These are phyloP conservation scores for Pecoramyces ruminantium DNA, from an alignment of 192 early-diverging fungal genomes.

Conservation along the genomic window DNA sequence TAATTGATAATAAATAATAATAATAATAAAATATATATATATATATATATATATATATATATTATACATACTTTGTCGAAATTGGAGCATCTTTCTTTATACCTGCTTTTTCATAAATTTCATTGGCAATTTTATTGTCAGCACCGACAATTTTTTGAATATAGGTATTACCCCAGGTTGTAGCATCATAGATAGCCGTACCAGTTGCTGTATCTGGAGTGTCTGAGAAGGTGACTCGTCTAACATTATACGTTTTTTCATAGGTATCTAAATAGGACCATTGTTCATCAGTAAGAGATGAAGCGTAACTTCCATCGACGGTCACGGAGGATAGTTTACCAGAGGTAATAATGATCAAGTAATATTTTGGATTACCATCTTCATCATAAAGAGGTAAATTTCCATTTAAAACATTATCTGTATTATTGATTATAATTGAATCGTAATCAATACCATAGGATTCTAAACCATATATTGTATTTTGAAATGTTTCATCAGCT, in stretches of 20 bases:
- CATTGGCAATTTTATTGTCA: background rate
- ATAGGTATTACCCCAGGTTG: background rate
- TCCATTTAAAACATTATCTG: background rate
- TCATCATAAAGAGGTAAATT: slow-evolving; percentile 1
- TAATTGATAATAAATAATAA: background rate
- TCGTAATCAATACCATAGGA: background rate
- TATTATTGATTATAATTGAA: background rate
- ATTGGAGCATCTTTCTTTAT: background rate
- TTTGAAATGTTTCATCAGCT: background rate
- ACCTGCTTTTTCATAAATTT: background rate
- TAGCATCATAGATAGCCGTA: background rate
- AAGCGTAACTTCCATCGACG: background rate
- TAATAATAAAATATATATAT: too few species aligned
- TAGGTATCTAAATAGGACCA: background rate
- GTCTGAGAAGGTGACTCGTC: background rate
- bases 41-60: too few species aligned
- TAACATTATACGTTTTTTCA: background rate
- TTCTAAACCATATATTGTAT: background rate
- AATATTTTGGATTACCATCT: background rate
- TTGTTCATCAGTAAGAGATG: background rate
- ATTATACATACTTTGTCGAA: background rate
- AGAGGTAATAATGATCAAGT: background rate
- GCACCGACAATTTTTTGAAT: background rate
- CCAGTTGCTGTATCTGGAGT: background rate
- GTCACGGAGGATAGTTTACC: background rate